Conservation (phyloP, 768 basidiomycete species). For the Tephrocybe sp. region DNA sequence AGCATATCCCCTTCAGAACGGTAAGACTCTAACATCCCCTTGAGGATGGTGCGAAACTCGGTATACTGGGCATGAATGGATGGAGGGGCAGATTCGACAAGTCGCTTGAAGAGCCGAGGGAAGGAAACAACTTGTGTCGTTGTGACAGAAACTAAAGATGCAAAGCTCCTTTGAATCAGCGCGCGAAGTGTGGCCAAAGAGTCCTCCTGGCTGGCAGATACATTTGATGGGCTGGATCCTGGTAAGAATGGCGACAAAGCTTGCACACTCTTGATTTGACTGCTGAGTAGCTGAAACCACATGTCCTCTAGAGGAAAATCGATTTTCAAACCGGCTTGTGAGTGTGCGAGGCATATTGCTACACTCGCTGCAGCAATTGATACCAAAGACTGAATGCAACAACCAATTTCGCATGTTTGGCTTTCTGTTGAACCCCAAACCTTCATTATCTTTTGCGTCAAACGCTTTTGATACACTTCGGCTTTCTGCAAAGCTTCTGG, state of each 20-base stretch:
- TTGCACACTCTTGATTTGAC: slow-evolving; percentile 81
- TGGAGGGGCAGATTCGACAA: slow-evolving; percentile 72
- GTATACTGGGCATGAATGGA: slow-evolving; percentile 71
- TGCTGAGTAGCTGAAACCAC: slow-evolving; percentile 84
- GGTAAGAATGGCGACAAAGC: slow-evolving; percentile 47
- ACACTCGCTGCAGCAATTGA: slow-evolving; percentile 61
- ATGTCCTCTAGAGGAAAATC: slow-evolving; percentile 69
- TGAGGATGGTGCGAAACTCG: slow-evolving; percentile 88
- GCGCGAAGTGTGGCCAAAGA: slow-evolving; percentile 57
- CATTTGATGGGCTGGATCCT: slow-evolving; percentile 6
- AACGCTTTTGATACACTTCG: slow-evolving; percentile 50
- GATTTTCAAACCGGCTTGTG: slow-evolving; percentile 37
- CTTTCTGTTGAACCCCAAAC: slow-evolving; percentile 24
- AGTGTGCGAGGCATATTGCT: slow-evolving; percentile 68
- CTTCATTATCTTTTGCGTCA: slow-evolving; percentile 44
- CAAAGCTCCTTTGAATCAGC: slow-evolving; percentile 83
- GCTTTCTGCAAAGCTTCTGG: slow-evolving; percentile 65
- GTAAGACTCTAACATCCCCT: slow-evolving; percentile 96
- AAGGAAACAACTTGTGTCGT: slow-evolving; percentile 82
- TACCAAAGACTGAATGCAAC: slow-evolving; percentile 47
- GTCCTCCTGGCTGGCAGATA: slow-evolving; percentile 16
- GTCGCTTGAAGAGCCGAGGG: slow-evolving; percentile 86
- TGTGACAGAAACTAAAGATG: slow-evolving; percentile 79
- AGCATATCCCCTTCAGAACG: slow-evolving; percentile 90
- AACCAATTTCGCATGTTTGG: slow-evolving; percentile 23